phyloP scores from a whole-genome alignment of 768 basidiomycete genomes.

The Hypholoma fasciculare region DNA sequence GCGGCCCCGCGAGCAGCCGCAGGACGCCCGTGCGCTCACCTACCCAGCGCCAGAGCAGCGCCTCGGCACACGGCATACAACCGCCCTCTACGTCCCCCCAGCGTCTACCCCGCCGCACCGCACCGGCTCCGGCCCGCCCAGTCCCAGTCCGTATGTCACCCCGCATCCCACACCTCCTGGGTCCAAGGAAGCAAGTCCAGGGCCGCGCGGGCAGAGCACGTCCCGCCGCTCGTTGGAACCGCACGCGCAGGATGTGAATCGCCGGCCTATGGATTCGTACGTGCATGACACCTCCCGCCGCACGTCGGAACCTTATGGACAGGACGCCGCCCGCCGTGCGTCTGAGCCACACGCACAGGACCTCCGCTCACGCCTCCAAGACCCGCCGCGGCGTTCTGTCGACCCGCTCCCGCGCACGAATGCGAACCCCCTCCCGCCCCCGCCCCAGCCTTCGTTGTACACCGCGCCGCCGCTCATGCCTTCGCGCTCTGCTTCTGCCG shows the following conservation, averaged over 20 bases:
- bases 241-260: too few species aligned
- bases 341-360: not conserved
- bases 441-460: slow-evolving; percentile 8
- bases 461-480: slow-evolving; percentile 20
- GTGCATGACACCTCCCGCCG: not conserved
- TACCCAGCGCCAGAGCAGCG: slow-evolving; percentile 3
- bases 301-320: not conserved
- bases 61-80: slow-evolving; percentile 13
- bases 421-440: slow-evolving; percentile 4
- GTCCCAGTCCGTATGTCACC: not conserved
- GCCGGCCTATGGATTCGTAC: too few species aligned
- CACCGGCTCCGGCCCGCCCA: not conserved
- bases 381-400: not conserved
- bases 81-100: slow-evolving; percentile 12
- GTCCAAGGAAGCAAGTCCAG: slow-evolving; percentile 2
- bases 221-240: too few species aligned
- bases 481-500: slow-evolving; percentile 17
- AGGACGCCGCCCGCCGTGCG: not conserved
- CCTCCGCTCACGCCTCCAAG: not conserved
- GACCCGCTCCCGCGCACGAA: not conserved
- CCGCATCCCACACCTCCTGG: not conserved
- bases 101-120: not conserved
- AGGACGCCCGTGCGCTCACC: not conserved
- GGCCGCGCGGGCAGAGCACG: too few species aligned
- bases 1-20: not conserved